phyloP scores from a whole-genome alignment of 345 rosid species.

The Garcia nutans region DNA sequence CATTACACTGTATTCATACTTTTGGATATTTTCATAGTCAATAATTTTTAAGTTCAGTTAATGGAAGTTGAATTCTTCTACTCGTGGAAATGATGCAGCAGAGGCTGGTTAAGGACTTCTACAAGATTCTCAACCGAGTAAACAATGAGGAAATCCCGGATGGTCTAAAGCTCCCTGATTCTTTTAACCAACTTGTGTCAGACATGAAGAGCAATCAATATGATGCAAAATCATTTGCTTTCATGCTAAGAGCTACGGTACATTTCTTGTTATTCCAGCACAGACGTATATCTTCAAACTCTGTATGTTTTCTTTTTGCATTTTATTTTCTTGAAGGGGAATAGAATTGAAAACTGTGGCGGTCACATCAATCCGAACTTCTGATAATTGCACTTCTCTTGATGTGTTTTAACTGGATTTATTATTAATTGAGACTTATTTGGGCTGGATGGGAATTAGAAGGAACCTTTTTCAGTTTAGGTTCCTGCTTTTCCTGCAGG shows the following conservation, averaged over 20 bases:
- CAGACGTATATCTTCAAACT: not conserved
- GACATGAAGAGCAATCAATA: conserved; percentile 84
- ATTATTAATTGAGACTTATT: conserved; percentile 1
- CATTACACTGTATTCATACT: not conserved
- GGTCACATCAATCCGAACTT: conserved; percentile 1
- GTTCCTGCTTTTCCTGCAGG: not conserved
- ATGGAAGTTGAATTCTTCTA: conserved; percentile 24
- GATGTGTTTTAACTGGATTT: conserved; percentile 2
- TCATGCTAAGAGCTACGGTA: conserved; percentile 90
- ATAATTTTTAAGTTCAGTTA: conserved; percentile 20
- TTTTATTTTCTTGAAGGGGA: not conserved
- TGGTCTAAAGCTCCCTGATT: conserved; percentile 79
- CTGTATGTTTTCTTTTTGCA: not conserved
- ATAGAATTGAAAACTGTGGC: not conserved
- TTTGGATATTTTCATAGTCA: not conserved
- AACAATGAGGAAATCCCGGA: conserved; percentile 78
- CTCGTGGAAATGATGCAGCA: conserved; percentile 42
- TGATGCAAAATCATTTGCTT: conserved; percentile 84
- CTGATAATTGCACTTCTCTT: not conserved
- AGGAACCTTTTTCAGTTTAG: not conserved
- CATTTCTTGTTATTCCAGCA: conserved; percentile 9
- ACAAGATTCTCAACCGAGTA: conserved; percentile 81
- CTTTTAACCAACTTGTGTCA: conserved; percentile 77
- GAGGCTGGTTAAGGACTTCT: conserved; percentile 86
- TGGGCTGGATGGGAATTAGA: not conserved